Conservation (phyloP, 441 rosid species). For the Biscutella auriculata region DNA sequence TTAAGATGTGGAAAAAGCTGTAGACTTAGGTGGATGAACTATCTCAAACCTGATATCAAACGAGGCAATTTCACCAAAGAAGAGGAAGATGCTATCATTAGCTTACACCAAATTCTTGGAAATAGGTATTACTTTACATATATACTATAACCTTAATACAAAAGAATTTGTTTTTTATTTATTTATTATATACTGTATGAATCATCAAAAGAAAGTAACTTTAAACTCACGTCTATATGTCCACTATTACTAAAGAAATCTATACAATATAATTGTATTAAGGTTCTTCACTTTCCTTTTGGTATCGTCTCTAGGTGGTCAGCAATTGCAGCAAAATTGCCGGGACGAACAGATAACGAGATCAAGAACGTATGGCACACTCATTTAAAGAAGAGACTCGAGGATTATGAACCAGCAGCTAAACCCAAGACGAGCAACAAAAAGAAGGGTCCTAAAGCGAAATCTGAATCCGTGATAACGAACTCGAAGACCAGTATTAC, state of each 20-base stretch:
- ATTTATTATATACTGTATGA: too few relatives aligned
- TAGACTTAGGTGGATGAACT: slow-evolving; percentile 65
- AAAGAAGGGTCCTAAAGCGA: slow-evolving; percentile 7
- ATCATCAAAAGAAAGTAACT: too few relatives aligned
- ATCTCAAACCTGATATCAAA: slow-evolving; percentile 57
- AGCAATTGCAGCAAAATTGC: slow-evolving; percentile 40
- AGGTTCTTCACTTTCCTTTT: too few relatives aligned
- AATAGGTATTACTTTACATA: too few relatives aligned
- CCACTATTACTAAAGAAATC: too few relatives aligned
- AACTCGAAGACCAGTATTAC: neutral
- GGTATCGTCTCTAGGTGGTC: too few relatives aligned
- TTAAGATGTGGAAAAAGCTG: slow-evolving; percentile 64
- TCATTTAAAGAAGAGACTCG: slow-evolving; percentile 38
- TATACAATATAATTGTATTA: too few relatives aligned
- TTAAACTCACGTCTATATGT: too few relatives aligned
- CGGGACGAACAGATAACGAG: slow-evolving; percentile 56
- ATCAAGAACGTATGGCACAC: slow-evolving; percentile 68
- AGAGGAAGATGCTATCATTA: too few relatives aligned
- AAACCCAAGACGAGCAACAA: slow-evolving; percentile 13
- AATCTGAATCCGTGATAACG: neutral
- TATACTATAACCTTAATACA: too few relatives aligned
- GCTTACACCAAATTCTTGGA: too few relatives aligned
- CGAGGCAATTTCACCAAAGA: slow-evolving; percentile 48
- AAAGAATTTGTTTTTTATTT: too few relatives aligned
- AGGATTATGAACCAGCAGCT: slow-evolving; percentile 22